These are phyloP conservation scores for Xylaria sp. DNA, from an alignment of 2,329 filamentous ascomycete species.

Conservation along the genomic window DNA sequence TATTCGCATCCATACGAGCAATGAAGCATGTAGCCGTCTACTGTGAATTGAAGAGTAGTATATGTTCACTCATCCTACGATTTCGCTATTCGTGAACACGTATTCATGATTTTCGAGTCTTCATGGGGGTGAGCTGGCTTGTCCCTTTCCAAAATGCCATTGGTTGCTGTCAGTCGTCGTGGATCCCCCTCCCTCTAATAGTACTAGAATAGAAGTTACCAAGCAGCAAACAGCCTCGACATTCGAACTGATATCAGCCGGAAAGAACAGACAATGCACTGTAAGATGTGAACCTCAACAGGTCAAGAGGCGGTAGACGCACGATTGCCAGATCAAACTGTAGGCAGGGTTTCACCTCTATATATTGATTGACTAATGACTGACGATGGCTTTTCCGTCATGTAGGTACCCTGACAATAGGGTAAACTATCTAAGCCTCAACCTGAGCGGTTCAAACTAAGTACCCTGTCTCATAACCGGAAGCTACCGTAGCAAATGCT, in stretches of 20 bases:
- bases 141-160: background rate
- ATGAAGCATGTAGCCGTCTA: background rate
- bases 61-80: background rate
- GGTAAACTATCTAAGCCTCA: conserved; percentile 28
- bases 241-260: conserved; percentile 7
- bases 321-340: conserved; percentile 14
- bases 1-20: conserved; percentile 5
- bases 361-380: conserved; percentile 24
- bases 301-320: conserved; percentile 9
- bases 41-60: background rate
- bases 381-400: conserved; percentile 26
- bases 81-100: background rate
- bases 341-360: conserved; percentile 16
- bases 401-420: conserved; percentile 24
- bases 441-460: conserved; percentile 20
- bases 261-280: conserved; percentile 4
- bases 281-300: conserved; percentile 8
- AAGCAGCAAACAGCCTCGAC: background rate
- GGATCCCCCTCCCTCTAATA: background rate
- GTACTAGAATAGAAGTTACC: background rate
- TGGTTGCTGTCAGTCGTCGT: conserved; percentile 15
- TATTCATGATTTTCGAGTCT: background rate
- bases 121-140: background rate
- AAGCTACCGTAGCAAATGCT: conserved; percentile 22
- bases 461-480: conserved; percentile 25